Base-by-base conservation (phyloP, 2,329 filamentous ascomycete species). In the Fusarium albidum region DNA sequence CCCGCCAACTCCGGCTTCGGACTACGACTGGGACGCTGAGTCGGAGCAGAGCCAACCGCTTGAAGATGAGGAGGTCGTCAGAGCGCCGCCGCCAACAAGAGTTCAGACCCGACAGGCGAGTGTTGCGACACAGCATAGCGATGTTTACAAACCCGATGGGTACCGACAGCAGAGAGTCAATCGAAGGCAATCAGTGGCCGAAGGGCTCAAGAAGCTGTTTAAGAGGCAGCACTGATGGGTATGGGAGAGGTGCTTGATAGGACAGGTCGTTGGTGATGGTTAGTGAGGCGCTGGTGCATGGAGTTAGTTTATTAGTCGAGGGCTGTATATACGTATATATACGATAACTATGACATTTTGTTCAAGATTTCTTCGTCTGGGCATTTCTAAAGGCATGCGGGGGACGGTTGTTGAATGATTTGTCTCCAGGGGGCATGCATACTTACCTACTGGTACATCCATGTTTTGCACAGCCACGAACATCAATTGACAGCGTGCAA, bases 131-230 rank as follows among this genome's bases (percentile, higher is more conserved):
- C 49, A 51, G 12, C 45, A 50, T n/a, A 45, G 28, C 21, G 49
- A 28, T 9, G 34, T 26, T 14, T 39, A 42, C 14, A 29, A 41
- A 27, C 47, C 29, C 9, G 51, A 59, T 32, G 46, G 29, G n/a
- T 49, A 46, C 11, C 49, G 47, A 9, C 58, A 42, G 25, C 48
- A 44, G 9, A 43, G 52, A 17, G 34, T 67, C 50, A 64, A 61
- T 29, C 71, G 64, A 44, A 73, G 70, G 50, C 68, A 70, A 33
- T 70, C 74, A 3, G 73, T 68, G 49, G 73, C 70, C 14, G 68
- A 71, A 7, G 73, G 75, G 14, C 60, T 79, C 27, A 72, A 71
- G 60, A 70, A 69, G 31, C 64, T 79, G 8, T 78, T 79, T 59
- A 67, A 71, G n/a, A 73, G 68, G 62, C 73, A 64, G 15, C 53